Evolutionary conservation across 1,284 basidiomycete species (phyloP).

Genomic region (Cryptococcus amylolentus): DNA sequence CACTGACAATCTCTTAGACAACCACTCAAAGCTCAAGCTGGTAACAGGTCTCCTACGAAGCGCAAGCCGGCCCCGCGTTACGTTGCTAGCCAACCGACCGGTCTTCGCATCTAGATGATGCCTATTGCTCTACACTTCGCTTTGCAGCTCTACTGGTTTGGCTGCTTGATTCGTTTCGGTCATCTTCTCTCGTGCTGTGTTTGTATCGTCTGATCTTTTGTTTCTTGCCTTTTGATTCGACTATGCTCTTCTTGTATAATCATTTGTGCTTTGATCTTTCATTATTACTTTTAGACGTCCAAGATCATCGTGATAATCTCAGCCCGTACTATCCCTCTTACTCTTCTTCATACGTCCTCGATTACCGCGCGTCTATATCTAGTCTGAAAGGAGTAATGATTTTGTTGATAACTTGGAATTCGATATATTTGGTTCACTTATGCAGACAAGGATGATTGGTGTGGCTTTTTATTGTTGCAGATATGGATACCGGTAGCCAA

Average conservation of each 20-base stretch:
- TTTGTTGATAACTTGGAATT: background rate
- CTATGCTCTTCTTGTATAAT: background rate
- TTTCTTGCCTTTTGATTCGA: background rate
- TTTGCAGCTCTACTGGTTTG: background rate
- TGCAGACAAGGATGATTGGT: background rate
- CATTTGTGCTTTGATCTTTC: background rate
- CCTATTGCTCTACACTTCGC: background rate
- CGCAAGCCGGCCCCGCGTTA: constrained; percentile 10
- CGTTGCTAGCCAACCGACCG: constrained; percentile 14
- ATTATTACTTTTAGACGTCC: background rate
- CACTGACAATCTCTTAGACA: background rate
- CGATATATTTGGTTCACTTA: background rate
- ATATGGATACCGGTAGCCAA: too few species aligned
- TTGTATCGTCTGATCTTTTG: background rate
- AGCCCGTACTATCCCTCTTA: background rate
- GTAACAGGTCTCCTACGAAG: constrained; percentile 6
- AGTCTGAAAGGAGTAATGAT: background rate
- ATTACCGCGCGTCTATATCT: constrained; percentile 1
- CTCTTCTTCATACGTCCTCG: background rate
- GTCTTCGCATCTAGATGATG: constrained; percentile 8
- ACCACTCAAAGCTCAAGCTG: background rate
- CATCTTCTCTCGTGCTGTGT: background rate
- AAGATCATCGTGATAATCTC: background rate
- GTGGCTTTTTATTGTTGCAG: background rate
- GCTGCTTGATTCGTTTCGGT: background rate